These are phyloP conservation scores for Pyronema domesticum DNA, from an alignment of 495 filamentous ascomycete genomes.

Conservation along the genomic window DNA sequence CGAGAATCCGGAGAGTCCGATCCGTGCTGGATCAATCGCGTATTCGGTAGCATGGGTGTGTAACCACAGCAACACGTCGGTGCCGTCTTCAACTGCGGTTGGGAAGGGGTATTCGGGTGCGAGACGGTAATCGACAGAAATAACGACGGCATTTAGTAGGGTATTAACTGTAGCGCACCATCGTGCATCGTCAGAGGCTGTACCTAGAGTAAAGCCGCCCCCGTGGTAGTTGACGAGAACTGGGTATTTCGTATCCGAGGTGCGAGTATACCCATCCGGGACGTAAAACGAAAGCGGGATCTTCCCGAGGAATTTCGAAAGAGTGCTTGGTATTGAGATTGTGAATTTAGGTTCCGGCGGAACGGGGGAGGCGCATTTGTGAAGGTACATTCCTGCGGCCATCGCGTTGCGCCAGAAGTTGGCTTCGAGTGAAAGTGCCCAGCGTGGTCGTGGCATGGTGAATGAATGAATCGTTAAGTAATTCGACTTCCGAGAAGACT, in stretches of 20 bases:
- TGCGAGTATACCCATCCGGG: constrained; percentile 39
- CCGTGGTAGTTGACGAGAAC: constrained; percentile 62
- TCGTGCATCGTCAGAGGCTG: constrained; percentile 49
- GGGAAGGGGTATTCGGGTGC: constrained; percentile 68
- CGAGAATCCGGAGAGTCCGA: constrained; percentile 70
- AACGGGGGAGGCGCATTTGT: constrained; percentile 47
- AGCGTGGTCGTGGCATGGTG: constrained; percentile 35
- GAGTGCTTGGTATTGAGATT: constrained; percentile 41
- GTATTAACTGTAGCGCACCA: constrained; percentile 42
- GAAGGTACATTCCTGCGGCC: constrained; percentile 59
- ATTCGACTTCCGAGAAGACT: not conserved
- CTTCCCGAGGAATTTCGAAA: constrained; percentile 34
- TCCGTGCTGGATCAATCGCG: constrained; percentile 37
- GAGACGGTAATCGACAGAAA: constrained; percentile 57
- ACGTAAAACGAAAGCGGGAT: constrained; percentile 69
- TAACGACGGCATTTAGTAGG: constrained; percentile 41
- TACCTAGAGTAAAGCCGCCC: constrained; percentile 61
- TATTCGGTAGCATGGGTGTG: constrained; percentile 7
- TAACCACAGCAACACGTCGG: constrained; percentile 45
- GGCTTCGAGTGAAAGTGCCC: constrained; percentile 56
- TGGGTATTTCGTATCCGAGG: constrained; percentile 25
- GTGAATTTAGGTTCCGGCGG: constrained; percentile 52
- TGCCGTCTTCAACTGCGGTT: constrained; percentile 56
- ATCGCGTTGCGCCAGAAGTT: constrained; percentile 62
- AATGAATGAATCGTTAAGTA: too few species aligned